Evolutionary conservation across 1,139 yeast species (phyloP).

Genomic region (Sugiyamaella xylanicola): DNA sequence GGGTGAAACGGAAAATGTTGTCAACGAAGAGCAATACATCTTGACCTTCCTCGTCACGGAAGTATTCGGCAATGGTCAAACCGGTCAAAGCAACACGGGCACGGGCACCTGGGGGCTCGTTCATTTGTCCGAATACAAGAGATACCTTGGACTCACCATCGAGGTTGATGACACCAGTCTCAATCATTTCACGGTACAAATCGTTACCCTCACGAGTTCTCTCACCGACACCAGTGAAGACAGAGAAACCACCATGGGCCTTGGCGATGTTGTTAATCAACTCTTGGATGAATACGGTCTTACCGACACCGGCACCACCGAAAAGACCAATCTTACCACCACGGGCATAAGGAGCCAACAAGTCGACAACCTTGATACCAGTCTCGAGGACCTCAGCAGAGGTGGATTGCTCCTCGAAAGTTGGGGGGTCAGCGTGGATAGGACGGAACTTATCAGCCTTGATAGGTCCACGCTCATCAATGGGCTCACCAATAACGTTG

Average conservation of each 20-base stretch:
- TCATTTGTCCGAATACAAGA: conserved; percentile 99
- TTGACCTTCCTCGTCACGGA: conserved; percentile 99
- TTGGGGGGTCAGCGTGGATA: conserved; percentile 97
- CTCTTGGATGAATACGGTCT: conserved; percentile 99
- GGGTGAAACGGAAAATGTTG: conserved; percentile 99
- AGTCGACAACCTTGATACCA: conserved; percentile 99
- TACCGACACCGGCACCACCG: conserved; percentile 99
- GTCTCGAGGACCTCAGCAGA: conserved; percentile 98
- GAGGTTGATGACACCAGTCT: conserved; percentile 98
- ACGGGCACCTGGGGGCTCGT: conserved; percentile 99
- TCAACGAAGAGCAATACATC: conserved; percentile 99
- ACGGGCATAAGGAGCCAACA: conserved; percentile 99
- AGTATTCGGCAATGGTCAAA: conserved; percentile 99
- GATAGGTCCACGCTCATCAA: conserved; percentile 99
- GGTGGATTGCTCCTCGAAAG: conserved; percentile 95
- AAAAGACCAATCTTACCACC: conserved; percentile 99
- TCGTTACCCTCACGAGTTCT: conserved; percentile 99
- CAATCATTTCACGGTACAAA: conserved; percentile 99
- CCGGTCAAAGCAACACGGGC: conserved; percentile 99
- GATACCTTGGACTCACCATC: conserved; percentile 99
- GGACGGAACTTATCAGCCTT: conserved; percentile 91
- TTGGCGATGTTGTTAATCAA: conserved; percentile 99
- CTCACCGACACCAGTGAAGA: conserved; percentile 99
- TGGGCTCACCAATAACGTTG: conserved; percentile 99
- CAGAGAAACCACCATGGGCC: conserved; percentile 99